phyloP scores from a whole-genome alignment of 768 basidiomycete genomes.

The Tulasnella sp. region DNA sequence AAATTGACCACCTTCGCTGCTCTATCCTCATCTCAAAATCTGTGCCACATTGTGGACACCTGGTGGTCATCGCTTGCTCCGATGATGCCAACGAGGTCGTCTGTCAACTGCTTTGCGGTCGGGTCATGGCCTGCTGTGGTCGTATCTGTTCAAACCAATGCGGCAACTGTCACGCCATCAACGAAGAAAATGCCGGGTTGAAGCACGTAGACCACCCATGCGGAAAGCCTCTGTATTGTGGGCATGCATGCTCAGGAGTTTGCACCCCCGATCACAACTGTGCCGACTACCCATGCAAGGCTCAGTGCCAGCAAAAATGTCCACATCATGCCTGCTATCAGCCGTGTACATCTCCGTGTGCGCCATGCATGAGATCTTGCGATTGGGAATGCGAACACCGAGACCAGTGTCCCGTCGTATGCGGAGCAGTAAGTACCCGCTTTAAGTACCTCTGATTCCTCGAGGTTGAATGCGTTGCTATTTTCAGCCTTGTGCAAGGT shows the following conservation, averaged over 20 bases:
- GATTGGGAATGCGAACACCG: constrained; percentile 57
- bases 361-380: constrained; percentile 61
- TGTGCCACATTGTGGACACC: constrained; percentile 55
- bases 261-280: constrained; percentile 52
- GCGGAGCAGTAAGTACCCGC: constrained; percentile 55
- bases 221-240: constrained; percentile 50
- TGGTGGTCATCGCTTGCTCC: constrained; percentile 46
- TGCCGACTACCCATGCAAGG: constrained; percentile 42
- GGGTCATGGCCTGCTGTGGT: constrained; percentile 51
- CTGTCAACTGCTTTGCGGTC: constrained; percentile 46
- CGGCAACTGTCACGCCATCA: constrained; percentile 45
- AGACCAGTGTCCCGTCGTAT: constrained; percentile 52
- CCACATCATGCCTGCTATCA: constrained; percentile 48
- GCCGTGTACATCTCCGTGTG: constrained; percentile 53
- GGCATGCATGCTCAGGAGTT: constrained; percentile 47
- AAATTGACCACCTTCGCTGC: constrained; percentile 47
- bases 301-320: constrained; percentile 54
- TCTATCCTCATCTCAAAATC: constrained; percentile 41
- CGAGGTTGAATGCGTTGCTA: not conserved
- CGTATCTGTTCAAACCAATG: constrained; percentile 49
- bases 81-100: constrained; percentile 39
- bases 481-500: constrained; percentile 54
- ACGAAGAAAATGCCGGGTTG: constrained; percentile 29
- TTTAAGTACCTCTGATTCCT: not conserved
- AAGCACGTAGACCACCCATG: constrained; percentile 49